Conservation (phyloP, 2,329 filamentous ascomycete genomes). For the Penicillium hesseltinei region DNA sequence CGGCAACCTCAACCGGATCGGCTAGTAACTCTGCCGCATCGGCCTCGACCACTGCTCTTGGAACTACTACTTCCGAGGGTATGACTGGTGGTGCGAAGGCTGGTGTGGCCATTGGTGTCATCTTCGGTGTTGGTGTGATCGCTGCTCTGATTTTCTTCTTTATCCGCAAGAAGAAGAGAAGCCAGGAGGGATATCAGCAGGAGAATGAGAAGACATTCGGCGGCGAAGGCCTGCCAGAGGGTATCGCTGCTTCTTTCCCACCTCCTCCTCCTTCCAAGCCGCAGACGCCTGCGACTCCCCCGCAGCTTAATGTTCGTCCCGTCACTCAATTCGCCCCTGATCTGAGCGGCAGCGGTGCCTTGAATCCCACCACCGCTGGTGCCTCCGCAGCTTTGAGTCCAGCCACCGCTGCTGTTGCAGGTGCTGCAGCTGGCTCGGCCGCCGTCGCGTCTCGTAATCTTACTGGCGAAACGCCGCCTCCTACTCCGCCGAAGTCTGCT, state of each 20-base stretch:
- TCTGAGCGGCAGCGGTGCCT: conserved; percentile 42
- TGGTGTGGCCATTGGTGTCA: conserved; percentile 78
- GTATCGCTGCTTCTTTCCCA: conserved; percentile 32
- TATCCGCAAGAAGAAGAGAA: conserved; percentile 68
- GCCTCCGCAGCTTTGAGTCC: background rate
- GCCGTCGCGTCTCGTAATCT: conserved; percentile 34
- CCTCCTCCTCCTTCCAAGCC: conserved; percentile 35
- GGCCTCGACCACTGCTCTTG: conserved; percentile 25
- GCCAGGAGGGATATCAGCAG: conserved; percentile 46
- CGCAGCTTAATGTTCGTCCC: conserved; percentile 80
- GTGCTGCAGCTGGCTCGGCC: conserved; percentile 20
- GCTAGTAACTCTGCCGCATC: conserved; percentile 23
- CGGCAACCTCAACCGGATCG: conserved; percentile 20
- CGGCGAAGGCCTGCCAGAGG: conserved; percentile 27
- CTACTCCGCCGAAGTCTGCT: conserved; percentile 43
- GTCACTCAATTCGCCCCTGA: conserved; percentile 79
- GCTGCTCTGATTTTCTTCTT: conserved; percentile 69
- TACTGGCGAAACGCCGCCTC: conserved; percentile 33
- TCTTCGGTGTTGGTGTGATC: conserved; percentile 66
- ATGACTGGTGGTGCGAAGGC: conserved; percentile 61
- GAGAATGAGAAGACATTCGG: conserved; percentile 64
- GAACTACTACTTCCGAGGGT: conserved; percentile 31
- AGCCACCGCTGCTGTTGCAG: conserved; percentile 20
- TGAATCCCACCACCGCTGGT: conserved; percentile 12
- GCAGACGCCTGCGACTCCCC: conserved; percentile 55